Evolutionary conservation across 2,329 filamentous ascomycete species (phyloP).

Genomic region (Cercospora canescens): DNA sequence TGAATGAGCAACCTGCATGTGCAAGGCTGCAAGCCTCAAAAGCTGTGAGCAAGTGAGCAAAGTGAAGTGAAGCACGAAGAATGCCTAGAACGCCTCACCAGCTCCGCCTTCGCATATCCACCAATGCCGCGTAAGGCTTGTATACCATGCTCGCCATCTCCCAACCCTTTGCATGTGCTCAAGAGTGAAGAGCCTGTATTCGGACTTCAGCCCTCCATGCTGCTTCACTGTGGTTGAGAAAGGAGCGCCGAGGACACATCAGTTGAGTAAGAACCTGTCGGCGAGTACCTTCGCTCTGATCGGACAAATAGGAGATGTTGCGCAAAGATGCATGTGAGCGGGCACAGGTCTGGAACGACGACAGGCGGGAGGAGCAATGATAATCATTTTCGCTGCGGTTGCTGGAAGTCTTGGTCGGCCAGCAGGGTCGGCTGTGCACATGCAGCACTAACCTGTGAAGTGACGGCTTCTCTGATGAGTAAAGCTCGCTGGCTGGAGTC

Average conservation of each 20-base stretch:
- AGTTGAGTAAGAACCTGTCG: neutral
- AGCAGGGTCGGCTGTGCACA: neutral
- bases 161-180: neutral
- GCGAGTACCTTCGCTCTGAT: neutral
- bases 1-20: neutral
- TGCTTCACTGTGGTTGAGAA: neutral
- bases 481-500: neutral
- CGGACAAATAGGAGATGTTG: neutral
- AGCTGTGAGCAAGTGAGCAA: neutral
- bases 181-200: neutral
- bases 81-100: neutral
- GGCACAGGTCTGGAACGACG: neutral
- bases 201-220: neutral
- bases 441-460: neutral
- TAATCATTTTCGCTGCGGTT: neutral
- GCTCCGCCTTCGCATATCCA: neutral
- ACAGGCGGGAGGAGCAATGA: neutral
- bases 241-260: neutral
- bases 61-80: neutral
- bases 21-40: neutral
- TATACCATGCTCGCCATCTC: neutral
- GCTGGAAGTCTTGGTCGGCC: neutral
- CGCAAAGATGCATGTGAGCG: neutral
- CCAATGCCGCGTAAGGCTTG: neutral
- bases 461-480: too few relatives aligned